A percentile compares a stretch with the other conserved stretches of the same genome.
Evolutionary conservation across 495 filamentous ascomycete species (phyloP).

Genomic region (Cryomyces antarcticus): DNA sequence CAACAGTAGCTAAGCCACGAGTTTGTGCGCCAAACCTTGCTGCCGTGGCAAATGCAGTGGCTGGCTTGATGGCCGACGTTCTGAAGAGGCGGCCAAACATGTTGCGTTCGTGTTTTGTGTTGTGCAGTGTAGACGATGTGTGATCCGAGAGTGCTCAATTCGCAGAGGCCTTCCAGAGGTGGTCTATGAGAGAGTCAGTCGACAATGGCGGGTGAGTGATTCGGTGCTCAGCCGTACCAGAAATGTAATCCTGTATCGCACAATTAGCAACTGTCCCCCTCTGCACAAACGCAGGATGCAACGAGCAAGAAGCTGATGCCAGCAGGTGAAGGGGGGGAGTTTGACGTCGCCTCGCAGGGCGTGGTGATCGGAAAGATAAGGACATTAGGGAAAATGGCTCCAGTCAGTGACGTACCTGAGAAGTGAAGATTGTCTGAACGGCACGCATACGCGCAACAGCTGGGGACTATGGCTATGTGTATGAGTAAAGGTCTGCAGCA

Average conservation of each 20-base stretch:
- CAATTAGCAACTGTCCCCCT: slow-evolving; percentile 10
- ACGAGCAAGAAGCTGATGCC: slow-evolving; percentile 6
- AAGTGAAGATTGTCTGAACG: slow-evolving; percentile 20
- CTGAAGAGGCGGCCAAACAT: slow-evolving; percentile 55
- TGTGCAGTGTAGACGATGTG: slow-evolving; percentile 7
- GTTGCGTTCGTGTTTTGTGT: slow-evolving; percentile 15
- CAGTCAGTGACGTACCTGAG: slow-evolving; percentile 47
- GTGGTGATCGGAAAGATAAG: background rate
- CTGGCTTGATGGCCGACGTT: slow-evolving; percentile 29
- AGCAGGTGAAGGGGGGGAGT: background rate
- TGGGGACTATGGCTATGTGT: too few relatives aligned
- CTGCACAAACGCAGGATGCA: slow-evolving; percentile 11
- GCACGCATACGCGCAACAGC: background rate
- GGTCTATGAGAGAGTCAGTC: slow-evolving; percentile 38
- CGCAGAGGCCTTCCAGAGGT: slow-evolving; percentile 89
- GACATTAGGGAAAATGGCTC: background rate
- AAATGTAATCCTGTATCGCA: slow-evolving; percentile 65
- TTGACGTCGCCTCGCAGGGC: background rate
- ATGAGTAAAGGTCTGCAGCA: too few relatives aligned
- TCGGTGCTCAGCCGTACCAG: slow-evolving; percentile 35
- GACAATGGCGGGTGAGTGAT: slow-evolving; percentile 12
- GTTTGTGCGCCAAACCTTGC: slow-evolving; percentile 28
- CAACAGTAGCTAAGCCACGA: slow-evolving; percentile 50
- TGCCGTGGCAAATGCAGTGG: slow-evolving; percentile 32
- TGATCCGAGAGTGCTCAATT: slow-evolving; percentile 32